Conservation (phyloP, 345 rosid species). For the Aquilaria sinensis region DNA sequence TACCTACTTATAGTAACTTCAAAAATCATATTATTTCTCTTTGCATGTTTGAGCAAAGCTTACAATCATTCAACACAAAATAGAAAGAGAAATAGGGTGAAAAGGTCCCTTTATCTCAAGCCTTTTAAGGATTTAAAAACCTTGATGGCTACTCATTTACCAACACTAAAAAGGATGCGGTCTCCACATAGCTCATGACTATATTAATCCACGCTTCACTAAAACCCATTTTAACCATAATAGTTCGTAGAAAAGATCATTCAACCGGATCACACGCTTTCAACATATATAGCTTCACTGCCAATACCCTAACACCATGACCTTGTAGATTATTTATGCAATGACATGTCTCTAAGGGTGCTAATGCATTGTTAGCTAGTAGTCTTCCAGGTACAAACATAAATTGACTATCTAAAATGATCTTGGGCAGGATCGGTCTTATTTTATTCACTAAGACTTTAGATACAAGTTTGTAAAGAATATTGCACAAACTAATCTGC, state of each 20-base stretch:
- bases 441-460: no score
- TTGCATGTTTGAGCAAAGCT: neutral
- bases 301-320: no score
- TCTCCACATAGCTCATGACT: neutral
- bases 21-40: no score
- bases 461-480: no score
- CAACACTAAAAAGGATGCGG: neutral
- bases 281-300: neutral
- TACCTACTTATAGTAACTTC: no score
- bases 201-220: neutral
- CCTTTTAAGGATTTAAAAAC: neutral
- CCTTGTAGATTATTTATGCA: neutral
- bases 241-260: neutral
- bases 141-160: neutral
- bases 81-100: neutral
- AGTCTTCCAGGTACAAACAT: neutral
- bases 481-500: neutral
- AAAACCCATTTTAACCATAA: neutral
- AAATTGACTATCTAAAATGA: neutral
- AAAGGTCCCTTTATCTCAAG: neutral
- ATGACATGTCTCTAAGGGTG: neutral
- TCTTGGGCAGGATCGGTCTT: no score
- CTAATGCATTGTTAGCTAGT: neutral
- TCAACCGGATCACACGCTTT: neutral
- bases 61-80: neutral